phyloP scores from a whole-genome alignment of 129 eudicot species.

The Pseudognaphalium luteoalbum region DNA sequence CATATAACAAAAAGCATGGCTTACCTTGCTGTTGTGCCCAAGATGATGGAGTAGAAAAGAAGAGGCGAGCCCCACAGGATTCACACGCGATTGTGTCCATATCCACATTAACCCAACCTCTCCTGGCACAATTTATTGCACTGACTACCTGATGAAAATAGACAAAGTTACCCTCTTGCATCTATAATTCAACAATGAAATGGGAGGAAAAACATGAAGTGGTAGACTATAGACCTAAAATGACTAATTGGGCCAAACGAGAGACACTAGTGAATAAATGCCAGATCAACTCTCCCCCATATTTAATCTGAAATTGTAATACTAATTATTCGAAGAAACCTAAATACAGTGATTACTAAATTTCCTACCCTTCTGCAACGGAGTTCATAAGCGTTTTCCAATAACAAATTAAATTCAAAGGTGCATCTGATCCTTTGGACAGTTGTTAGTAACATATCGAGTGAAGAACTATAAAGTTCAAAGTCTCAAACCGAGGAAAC shows the following conservation, averaged over 20 bases:
- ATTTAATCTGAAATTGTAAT: background rate
- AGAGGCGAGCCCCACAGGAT: conserved; percentile 84
- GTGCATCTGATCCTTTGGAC: background rate
- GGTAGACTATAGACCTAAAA: background rate
- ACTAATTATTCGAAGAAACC: background rate
- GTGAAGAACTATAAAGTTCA: background rate
- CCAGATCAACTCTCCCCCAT: background rate
- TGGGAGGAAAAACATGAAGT: background rate
- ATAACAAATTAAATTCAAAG: background rate
- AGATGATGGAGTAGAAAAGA: conserved; percentile 82
- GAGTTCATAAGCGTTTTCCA: background rate
- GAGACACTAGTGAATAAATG: background rate
- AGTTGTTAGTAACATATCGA: background rate
- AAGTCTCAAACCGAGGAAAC: conserved; percentile 9
- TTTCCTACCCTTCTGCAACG: background rate
- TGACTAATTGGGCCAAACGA: background rate
- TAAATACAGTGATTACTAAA: background rate
- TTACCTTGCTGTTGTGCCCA: conserved; percentile 87
- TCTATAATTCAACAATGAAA: conserved; percentile 6
- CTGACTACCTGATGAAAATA: conserved; percentile 59
- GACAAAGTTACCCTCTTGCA: conserved; percentile 25
- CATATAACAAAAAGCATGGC: conserved; percentile 25
- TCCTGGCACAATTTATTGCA: conserved; percentile 83
- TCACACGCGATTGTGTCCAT: conserved; percentile 76
- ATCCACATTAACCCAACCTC: conserved; percentile 95